A percentile compares a stretch with the other conserved stretches of the same genome.
Conservation (phyloP, 2,329 filamentous ascomycete species). For the Huntiella savannae region DNA sequence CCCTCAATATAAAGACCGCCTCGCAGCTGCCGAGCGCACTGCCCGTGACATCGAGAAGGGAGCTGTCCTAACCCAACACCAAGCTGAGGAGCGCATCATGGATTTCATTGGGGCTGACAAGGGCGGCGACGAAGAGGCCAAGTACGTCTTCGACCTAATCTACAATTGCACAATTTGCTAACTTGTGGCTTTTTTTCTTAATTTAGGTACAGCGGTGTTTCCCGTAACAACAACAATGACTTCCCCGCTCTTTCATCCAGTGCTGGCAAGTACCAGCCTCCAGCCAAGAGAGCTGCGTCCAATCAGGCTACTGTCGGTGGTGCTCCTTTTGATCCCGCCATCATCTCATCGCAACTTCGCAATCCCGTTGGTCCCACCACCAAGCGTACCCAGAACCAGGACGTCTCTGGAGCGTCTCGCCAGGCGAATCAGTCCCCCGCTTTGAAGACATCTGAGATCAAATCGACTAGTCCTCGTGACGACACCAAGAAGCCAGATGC, state of each 20-base stretch:
- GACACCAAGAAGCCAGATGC: slow-evolving; percentile 9
- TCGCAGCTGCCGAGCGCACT: slow-evolving; percentile 62
- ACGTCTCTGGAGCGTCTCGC: slow-evolving; percentile 3
- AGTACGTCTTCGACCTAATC: slow-evolving; percentile 31
- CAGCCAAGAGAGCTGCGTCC: slow-evolving; percentile 64
- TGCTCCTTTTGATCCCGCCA: slow-evolving; percentile 68
- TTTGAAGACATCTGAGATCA: slow-evolving; percentile 18
- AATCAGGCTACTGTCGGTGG: slow-evolving; percentile 55
- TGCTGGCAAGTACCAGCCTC: slow-evolving; percentile 60
- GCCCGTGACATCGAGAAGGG: slow-evolving; percentile 78
- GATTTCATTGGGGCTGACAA: slow-evolving; percentile 44
- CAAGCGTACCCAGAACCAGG: slow-evolving; percentile 6
- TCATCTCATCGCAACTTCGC: slow-evolving; percentile 64
- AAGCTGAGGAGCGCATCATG: slow-evolving; percentile 74
- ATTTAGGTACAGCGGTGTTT: slow-evolving; percentile 73
- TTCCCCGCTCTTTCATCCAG: slow-evolving; percentile 37
- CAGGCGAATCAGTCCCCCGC: slow-evolving; percentile 13
- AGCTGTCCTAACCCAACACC: slow-evolving; percentile 54
- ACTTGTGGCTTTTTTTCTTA: neutral
- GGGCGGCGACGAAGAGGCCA: slow-evolving; percentile 78
- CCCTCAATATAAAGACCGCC: slow-evolving; percentile 59
- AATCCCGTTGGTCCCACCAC: slow-evolving; percentile 1
- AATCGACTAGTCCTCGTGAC: slow-evolving; percentile 15
- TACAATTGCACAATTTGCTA: neutral
- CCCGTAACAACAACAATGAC: slow-evolving; percentile 36